These are phyloP conservation scores for Cyberlindnera maritima DNA, from an alignment of 805 yeast species.

Conservation along the genomic window DNA sequence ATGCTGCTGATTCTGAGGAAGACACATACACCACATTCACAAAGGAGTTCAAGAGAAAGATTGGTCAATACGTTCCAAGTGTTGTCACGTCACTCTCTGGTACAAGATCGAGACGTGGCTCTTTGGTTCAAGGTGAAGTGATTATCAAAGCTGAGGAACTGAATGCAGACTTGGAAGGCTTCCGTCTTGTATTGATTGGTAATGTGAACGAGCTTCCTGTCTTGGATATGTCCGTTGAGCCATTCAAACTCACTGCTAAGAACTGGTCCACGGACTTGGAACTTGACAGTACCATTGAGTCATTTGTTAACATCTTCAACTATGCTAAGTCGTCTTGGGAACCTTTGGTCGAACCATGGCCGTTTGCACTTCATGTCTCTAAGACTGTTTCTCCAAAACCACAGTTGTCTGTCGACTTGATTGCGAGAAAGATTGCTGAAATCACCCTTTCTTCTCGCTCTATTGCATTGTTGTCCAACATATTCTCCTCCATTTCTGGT, in stretches of 20 bases:
- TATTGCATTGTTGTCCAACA: conserved; percentile 70
- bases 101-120: conserved; percentile 21
- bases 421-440: conserved; percentile 76
- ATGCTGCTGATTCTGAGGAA: conserved; percentile 16
- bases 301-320: conserved; percentile 75
- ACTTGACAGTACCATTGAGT: conserved; percentile 61
- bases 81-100: conserved; percentile 50
- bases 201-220: conserved; percentile 90
- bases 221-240: conserved; percentile 67
- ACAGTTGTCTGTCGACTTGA: conserved; percentile 59
- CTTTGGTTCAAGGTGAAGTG: conserved; percentile 32
- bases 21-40: conserved; percentile 42
- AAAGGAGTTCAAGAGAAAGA: conserved; percentile 57
- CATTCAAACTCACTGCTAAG: conserved; percentile 63
- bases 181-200: conserved; percentile 81
- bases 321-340: conserved; percentile 94
- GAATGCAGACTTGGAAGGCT: conserved; percentile 64
- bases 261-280: conserved; percentile 88
- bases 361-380: conserved; percentile 67
- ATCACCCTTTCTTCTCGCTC: conserved; percentile 79
- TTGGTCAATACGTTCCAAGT: conserved; percentile 70
- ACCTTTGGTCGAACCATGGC: conserved; percentile 88
- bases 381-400: conserved; percentile 44
- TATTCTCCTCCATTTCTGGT: conserved; percentile 54
- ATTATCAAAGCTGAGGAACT: conserved; percentile 68